Evolutionary conservation across 805 yeast genomes (phyloP).

Genomic region (Kodamaea hsintzibuensis): DNA sequence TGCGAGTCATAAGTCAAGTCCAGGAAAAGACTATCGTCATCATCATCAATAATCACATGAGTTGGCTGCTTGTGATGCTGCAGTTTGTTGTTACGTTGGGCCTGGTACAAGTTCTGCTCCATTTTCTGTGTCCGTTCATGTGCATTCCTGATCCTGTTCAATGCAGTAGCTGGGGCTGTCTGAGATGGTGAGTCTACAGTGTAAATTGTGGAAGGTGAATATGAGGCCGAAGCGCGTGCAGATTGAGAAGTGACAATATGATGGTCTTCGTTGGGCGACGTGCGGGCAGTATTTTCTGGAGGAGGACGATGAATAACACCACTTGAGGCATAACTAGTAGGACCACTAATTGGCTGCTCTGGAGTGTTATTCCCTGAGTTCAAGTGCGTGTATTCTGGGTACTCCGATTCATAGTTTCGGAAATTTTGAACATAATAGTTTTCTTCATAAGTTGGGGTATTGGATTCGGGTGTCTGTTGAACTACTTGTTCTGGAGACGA

Average conservation of each 20-base stretch:
- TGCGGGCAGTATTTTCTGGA: not conserved
- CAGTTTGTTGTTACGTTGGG: conserved; percentile 1
- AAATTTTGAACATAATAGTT: not conserved
- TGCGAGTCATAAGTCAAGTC: conserved; percentile 11
- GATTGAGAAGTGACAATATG: not conserved
- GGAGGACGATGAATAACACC: not conserved
- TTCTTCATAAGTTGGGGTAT: conserved; percentile 2
- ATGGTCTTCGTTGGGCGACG: not conserved
- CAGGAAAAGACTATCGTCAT: conserved; percentile 17
- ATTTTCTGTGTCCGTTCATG: conserved; percentile 7
- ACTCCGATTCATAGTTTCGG: not conserved
- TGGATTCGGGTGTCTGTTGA: not conserved
- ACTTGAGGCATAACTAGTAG: not conserved
- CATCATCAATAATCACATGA: conserved; percentile 12
- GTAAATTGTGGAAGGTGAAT: not conserved
- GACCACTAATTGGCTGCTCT: not conserved
- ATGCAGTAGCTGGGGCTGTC: not conserved
- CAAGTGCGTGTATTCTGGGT: not conserved
- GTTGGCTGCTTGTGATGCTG: conserved; percentile 2
- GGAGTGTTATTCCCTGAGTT: not conserved
- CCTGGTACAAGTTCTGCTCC: conserved; percentile 8
- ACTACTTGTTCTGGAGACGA: not conserved
- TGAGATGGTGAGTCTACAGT: conserved; percentile 1
- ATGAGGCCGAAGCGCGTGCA: not conserved
- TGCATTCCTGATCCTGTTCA: conserved; percentile 5